Percentiles rank a stretch among this genome's conserved stretches.
These are phyloP conservation scores for Ascochyta pisi DNA, from an alignment of 2,329 filamentous ascomycete genomes.

Conservation along the genomic window DNA sequence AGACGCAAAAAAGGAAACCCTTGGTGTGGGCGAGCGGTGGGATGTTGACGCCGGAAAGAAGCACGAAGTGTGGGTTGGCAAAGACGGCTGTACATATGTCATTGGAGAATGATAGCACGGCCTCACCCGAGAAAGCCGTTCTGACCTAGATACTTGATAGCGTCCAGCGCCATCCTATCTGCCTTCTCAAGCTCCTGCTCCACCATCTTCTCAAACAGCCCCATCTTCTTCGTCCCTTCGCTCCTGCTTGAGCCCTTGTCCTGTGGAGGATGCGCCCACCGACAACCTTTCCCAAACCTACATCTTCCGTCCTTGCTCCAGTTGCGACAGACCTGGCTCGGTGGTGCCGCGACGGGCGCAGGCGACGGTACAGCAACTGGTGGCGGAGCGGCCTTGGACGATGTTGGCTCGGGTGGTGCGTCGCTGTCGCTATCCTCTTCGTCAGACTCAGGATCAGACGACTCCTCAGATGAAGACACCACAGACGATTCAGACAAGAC, in stretches of 20 bases:
- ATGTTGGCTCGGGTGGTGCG: conserved; percentile 47
- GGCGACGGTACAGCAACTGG: conserved; percentile 25
- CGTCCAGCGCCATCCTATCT: conserved; percentile 52
- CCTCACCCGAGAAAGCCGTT: conserved; percentile 50
- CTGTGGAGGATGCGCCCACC: conserved; percentile 31
- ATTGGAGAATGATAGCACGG: conserved; percentile 59
- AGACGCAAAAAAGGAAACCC: conserved; percentile 63
- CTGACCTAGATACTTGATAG: conserved; percentile 56
- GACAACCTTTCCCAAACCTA: conserved; percentile 34
- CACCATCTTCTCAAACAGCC: conserved; percentile 46
- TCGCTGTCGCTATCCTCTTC: conserved; percentile 36
- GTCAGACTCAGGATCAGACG: conserved; percentile 31
- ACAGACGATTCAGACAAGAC: conserved; percentile 39
- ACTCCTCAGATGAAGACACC: conserved; percentile 42
- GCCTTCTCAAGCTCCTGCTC: conserved; percentile 55
- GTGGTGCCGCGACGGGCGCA: conserved; percentile 12
- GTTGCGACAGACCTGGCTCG: conserved; percentile 27
- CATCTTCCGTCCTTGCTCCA: conserved; percentile 40
- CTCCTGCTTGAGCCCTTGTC: conserved; percentile 3
- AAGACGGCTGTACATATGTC: conserved; percentile 71
- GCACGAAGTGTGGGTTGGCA: conserved; percentile 75
- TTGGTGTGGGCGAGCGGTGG: conserved; percentile 66
- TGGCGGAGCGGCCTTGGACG: conserved; percentile 43
- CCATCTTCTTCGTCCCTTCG: conserved; percentile 25
- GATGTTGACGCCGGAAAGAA: conserved; percentile 69